Percentiles rank a stretch among this genome's conserved stretches.
These are phyloP conservation scores for Biscogniauxia sp. DNA, from an alignment of 2,329 filamentous ascomycete species.

Conservation along the genomic window DNA sequence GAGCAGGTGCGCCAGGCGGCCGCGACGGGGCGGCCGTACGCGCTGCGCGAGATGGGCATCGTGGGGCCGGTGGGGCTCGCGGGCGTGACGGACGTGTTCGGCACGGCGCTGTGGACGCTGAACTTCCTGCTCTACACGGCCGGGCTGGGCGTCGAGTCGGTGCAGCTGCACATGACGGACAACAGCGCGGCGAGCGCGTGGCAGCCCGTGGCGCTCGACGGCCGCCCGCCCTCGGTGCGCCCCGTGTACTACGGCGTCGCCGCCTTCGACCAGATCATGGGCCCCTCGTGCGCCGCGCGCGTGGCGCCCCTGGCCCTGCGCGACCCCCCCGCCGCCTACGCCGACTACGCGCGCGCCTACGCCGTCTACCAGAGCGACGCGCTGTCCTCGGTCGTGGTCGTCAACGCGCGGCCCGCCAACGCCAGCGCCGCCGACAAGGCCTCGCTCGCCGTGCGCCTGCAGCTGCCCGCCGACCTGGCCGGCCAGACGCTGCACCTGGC, in stretches of 20 bases:
- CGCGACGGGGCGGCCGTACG: slow-evolving; percentile 43
- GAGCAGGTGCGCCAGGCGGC: slow-evolving; percentile 41
- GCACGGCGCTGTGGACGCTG: slow-evolving; percentile 48
- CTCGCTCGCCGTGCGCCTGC: slow-evolving; percentile 40
- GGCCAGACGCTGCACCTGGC: slow-evolving; percentile 45
- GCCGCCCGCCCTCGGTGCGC: slow-evolving; percentile 41
- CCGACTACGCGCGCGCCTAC: slow-evolving; percentile 42
- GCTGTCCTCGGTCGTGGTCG: slow-evolving; percentile 42
- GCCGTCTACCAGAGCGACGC: slow-evolving; percentile 41
- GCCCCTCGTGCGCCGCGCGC: slow-evolving; percentile 41
- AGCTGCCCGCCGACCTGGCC: slow-evolving; percentile 36
- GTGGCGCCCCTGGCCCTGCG: slow-evolving; percentile 34
- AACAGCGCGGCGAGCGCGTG: slow-evolving; percentile 50
- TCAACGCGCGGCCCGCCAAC: slow-evolving; percentile 45
- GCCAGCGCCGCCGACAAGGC: slow-evolving; percentile 36
- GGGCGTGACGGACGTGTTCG: slow-evolving; percentile 47
- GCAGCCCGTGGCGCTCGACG: slow-evolving; percentile 43
- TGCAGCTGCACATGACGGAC: slow-evolving; percentile 54
- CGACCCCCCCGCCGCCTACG: slow-evolving; percentile 35
- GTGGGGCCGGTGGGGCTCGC: slow-evolving; percentile 47
- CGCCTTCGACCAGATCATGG: slow-evolving; percentile 49
- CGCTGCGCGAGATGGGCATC: slow-evolving; percentile 50
- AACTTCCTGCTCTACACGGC: slow-evolving; percentile 52
- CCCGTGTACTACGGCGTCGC: slow-evolving; percentile 50
- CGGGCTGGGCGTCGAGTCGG: slow-evolving; percentile 43